These are phyloP conservation scores for Dendrobium catenatum DNA, from an alignment of 106 monocot species.

Conservation along the genomic window DNA sequence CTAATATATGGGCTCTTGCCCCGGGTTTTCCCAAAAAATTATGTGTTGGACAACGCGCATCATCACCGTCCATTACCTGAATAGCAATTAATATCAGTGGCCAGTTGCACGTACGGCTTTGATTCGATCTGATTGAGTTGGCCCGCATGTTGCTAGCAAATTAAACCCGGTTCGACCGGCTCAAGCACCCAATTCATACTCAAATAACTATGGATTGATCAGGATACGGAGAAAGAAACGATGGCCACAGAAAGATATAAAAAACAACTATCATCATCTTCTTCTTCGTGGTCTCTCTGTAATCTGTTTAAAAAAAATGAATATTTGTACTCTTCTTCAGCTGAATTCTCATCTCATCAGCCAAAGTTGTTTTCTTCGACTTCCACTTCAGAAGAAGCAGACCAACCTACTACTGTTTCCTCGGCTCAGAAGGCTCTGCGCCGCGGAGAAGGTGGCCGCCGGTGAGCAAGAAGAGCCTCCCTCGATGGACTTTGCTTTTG, in stretches of 20 bases:
- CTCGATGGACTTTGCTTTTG: slow-evolving; percentile 74
- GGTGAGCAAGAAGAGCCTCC: slow-evolving; percentile 31
- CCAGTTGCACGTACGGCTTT: too few relatives aligned
- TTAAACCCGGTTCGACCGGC: too few relatives aligned
- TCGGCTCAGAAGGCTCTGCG: neutral
- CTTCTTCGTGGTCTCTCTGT: neutral
- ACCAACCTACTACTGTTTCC: neutral
- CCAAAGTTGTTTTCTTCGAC: neutral
- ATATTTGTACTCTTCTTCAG: neutral
- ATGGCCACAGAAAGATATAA: neutral
- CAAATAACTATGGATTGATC: too few relatives aligned
- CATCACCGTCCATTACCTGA: too few relatives aligned
- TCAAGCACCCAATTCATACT: too few relatives aligned
- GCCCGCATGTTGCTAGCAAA: too few relatives aligned
- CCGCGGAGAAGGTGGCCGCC: slow-evolving; percentile 24
- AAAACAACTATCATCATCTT: neutral
- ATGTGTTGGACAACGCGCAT: too few relatives aligned
- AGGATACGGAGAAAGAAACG: neutral
- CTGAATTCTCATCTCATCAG: neutral
- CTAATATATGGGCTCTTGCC: too few relatives aligned
- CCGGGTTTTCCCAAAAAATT: too few relatives aligned
- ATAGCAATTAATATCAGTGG: too few relatives aligned
- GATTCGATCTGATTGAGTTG: too few relatives aligned
- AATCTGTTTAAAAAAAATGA: neutral
- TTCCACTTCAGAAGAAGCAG: neutral